Evolutionary conservation across 2,329 filamentous ascomycete genomes (phyloP), one percentile per base, ranked within the genome.

Genomic region (Sclerotinia sclerotiorum): DNA sequence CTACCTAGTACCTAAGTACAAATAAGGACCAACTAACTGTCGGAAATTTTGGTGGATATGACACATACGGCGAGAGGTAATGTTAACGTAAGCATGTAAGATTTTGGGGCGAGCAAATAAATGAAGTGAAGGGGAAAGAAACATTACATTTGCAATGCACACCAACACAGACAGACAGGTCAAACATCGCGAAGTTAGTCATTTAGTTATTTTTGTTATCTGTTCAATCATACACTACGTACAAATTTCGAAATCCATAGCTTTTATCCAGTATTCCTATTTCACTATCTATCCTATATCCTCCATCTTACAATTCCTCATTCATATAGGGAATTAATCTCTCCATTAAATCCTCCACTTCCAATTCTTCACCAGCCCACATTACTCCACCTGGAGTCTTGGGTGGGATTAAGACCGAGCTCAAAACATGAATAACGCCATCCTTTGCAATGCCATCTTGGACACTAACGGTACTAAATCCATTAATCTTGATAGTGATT

Each of bases 381-480:
- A 90, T 80, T 74, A 86, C 84, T 46, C 80, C 83, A 46, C 80
- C 82, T 2, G 69, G 72, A 51, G 70, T 79, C 79, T 73, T 79
- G 55, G 93, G 92, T 54, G 94, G 94, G 71, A 97, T 87, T 68
- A 96, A 80, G 0, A 97, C 87, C 68, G 84, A 84, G 60, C 85
- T 83, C 0, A 95, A 82, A 21, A 94, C 88, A 68, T 97, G 94
- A 49, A 97, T 85, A 19, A 94, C 93, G 44, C 94, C 94, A 76
- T 97, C 91, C 75, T 84, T 86, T 0, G 89, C 90, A 67, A 95
- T 79, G 0, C 84, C 89, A 76, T 97, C 93, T 71, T 88, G 82
- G 8, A 92, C 81, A 0, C 82, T 81, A 1, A 96, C 90, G 8
- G 82, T 82, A 3, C 84, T 82, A 73, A 88, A 89, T 19, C 88